These are phyloP conservation scores for Solanum phureja DNA, from an alignment of 257 asterid genomes.

Conservation along the genomic window DNA sequence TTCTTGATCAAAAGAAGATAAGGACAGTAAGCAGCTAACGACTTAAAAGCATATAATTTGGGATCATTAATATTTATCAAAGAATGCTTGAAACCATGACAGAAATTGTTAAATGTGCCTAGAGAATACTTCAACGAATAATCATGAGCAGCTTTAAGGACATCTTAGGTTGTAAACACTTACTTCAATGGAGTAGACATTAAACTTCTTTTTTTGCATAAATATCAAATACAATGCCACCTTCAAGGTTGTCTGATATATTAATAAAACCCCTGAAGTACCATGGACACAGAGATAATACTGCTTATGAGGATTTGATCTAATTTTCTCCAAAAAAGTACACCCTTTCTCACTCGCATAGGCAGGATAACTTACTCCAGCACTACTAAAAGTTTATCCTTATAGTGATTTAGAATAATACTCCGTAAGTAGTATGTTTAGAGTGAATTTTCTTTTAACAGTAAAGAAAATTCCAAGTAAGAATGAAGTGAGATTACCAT, in stretches of 20 bases:
- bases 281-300: background rate
- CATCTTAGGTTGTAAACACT: background rate
- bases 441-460: background rate
- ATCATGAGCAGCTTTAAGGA: background rate
- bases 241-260: background rate
- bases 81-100: background rate
- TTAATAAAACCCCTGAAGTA: background rate
- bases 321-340: background rate
- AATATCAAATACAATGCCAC: background rate
- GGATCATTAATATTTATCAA: background rate
- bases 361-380: background rate
- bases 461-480: background rate
- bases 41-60: background rate
- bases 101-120: background rate
- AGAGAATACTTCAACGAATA: background rate
- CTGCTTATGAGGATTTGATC: background rate
- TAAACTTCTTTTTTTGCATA: background rate
- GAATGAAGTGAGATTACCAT: conserved; percentile 36
- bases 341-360: background rate
- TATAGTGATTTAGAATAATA: background rate
- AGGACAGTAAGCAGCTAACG: background rate
- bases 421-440: background rate
- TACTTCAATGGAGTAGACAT: background rate
- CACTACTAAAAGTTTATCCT: background rate
- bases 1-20: background rate